Base-by-base conservation (phyloP, 345 rosid genomes). In the Turnera subulata region DNA sequence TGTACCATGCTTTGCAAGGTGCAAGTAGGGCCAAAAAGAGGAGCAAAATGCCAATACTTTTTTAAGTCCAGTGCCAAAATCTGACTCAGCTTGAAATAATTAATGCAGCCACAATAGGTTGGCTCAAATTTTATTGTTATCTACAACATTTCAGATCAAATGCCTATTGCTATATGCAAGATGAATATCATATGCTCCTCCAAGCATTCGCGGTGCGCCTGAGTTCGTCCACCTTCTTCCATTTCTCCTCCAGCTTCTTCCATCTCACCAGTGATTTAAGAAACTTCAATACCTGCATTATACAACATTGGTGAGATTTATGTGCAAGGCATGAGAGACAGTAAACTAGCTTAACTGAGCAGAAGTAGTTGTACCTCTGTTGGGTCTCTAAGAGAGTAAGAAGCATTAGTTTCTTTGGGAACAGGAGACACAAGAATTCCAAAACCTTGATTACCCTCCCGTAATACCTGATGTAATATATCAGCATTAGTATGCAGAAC, bases 211-310 rank as follows among this genome's bases (percentile, higher is more conserved):
- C 11, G 48, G 38, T 42, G 32, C 17, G 23, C 24, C 48, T 45
- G 5, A 48, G 55, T 47, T 49, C 35, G 5, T 29, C 5, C 18
- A 50, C 12, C 46, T 26, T 29, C n/a, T 13, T 21, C 37, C 48
- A 39, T 6, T 50, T 50, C 26, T 50, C 62, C 50, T 8, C 53
- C 6, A 40, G 11, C 74, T 75, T 72, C 64, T 69, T 80, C 96
- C 96, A 87, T 59, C 76, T 67, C 74, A 73, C 84, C 76, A 93
- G 72, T 44, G 77, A 69, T 58, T 78, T 69, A 50, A 93, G 84
- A 73, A 93, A 93, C 59, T 80, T 84, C 92, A 78, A 81, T 25
- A 93, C 99, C 99, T 93, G 76, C 59, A 63, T n/a, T n/a, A n/a
- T 49, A 56, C 49, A 8, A 21, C 5, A 21, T 54, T 18, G 52